phyloP scores from a whole-genome alignment of 371 early-diverging fungal species.

The Synchytrium microbalum region DNA sequence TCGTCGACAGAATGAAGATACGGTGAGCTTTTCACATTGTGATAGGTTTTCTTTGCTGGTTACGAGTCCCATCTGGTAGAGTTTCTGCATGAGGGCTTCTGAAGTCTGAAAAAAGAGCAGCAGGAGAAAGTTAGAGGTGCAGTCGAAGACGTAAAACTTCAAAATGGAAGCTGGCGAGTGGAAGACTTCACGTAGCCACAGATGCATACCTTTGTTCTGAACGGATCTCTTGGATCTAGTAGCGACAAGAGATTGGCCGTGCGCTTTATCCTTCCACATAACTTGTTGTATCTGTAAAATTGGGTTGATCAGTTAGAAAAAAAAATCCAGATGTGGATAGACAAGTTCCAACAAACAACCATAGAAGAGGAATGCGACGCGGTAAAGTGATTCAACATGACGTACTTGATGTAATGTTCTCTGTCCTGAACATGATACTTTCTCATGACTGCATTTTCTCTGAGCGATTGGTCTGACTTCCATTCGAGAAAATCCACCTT shows the following conservation, averaged over 20 bases:
- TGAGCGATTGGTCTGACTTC: slow-evolving; percentile 85
- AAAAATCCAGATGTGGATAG: slow-evolving; percentile 1
- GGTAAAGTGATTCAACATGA: neutral
- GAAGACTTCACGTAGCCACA: no score
- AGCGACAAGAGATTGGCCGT: slow-evolving; percentile 83
- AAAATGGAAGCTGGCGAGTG: no score
- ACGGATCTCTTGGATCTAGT: slow-evolving; percentile 85
- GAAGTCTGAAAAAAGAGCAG: no score
- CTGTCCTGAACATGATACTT: slow-evolving; percentile 87
- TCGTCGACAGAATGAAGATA: slow-evolving; percentile 88
- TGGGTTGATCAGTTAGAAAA: slow-evolving; percentile 8
- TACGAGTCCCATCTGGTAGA: slow-evolving; percentile 89
- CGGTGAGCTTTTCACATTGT: slow-evolving; percentile 83
- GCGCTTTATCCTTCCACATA: slow-evolving; percentile 82
- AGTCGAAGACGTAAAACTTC: no score
- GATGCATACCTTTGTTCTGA: slow-evolving; percentile 54
- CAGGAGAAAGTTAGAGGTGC: no score
- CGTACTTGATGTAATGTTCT: slow-evolving; percentile 91
- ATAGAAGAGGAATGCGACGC: neutral
- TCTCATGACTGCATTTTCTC: slow-evolving; percentile 87
- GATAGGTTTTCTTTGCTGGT: slow-evolving; percentile 76
- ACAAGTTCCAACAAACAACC: neutral
- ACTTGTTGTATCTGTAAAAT: slow-evolving; percentile 73
- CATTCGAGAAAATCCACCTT: slow-evolving; percentile 98
- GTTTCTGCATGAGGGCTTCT: slow-evolving; percentile 76